These are phyloP conservation scores for Hanseniaspora clermontiae DNA, from an alignment of 805 yeast species.

Conservation along the genomic window DNA sequence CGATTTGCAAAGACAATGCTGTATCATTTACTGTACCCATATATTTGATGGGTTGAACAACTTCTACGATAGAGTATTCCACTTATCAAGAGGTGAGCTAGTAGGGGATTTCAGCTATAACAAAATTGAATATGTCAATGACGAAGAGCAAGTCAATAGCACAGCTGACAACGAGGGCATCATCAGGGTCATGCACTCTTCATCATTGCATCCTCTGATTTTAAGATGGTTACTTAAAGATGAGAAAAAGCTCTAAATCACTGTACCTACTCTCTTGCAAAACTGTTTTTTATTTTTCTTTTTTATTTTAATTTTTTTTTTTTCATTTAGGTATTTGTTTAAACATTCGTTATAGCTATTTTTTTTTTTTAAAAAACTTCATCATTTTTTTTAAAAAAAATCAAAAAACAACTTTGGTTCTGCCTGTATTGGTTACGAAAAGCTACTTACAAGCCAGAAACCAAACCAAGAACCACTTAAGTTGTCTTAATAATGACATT, in stretches of 20 bases:
- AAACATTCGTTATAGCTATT: neutral
- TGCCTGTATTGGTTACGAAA: neutral
- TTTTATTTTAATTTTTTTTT: neutral
- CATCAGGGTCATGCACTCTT: constrained; percentile 4
- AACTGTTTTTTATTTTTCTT: neutral
- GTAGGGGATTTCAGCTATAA: constrained; percentile 28
- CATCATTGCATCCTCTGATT: constrained; percentile 62
- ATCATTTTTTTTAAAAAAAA: too few species aligned
- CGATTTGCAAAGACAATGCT: constrained; percentile 39
- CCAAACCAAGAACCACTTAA: neutral
- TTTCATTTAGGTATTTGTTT: too few species aligned
- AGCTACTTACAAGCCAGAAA: too few species aligned
- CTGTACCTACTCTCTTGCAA: neutral
- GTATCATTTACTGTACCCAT: constrained; percentile 88
- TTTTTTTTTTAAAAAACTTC: too few species aligned
- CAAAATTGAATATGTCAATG: constrained; percentile 26
- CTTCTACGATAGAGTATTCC: constrained; percentile 81
- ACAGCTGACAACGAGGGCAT: neutral
- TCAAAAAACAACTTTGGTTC: too few species aligned
- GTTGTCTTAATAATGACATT: neutral
- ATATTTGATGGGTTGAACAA: constrained; percentile 86
- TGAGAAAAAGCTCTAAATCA: constrained; percentile 9
- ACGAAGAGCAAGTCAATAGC: constrained; percentile 17
- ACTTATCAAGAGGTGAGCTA: constrained; percentile 56
- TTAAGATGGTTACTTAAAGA: constrained; percentile 51